These are phyloP conservation scores for Aphanomyces invadans DNA, from an alignment of 352 stramenopile genomes.

Conservation along the genomic window DNA sequence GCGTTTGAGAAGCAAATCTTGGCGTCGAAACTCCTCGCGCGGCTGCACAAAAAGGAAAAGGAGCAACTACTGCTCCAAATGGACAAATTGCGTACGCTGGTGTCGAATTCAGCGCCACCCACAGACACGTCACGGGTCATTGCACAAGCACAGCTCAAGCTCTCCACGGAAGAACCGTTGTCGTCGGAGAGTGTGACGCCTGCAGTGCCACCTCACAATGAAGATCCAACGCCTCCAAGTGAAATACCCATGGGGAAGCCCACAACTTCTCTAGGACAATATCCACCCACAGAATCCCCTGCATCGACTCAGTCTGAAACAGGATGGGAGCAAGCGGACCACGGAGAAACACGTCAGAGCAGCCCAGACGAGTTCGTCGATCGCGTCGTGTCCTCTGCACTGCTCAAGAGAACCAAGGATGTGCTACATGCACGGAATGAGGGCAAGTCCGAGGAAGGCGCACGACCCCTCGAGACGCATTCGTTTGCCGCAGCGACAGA, in stretches of 20 bases:
- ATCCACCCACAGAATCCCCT: too few species aligned
- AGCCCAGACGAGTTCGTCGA: not conserved
- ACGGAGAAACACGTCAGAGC: not conserved
- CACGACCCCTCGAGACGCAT: not conserved
- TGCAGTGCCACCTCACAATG: too few species aligned
- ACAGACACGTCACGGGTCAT: constrained; percentile 14
- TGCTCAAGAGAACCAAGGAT: not conserved
- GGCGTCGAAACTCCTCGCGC: constrained; percentile 53
- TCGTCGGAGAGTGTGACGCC: too few species aligned
- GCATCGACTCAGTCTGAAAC: too few species aligned
- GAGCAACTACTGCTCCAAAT: constrained; percentile 41
- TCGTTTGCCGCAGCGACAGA: not conserved
- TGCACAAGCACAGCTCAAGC: constrained; percentile 1
- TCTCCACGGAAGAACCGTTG: not conserved
- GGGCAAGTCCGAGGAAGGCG: not conserved
- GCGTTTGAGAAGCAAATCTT: constrained; percentile 55
- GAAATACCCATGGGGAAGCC: too few species aligned
- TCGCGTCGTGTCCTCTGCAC: not conserved
- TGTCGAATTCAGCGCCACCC: not conserved
- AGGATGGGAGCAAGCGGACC: not conserved
- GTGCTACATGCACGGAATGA: not conserved
- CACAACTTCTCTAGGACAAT: too few species aligned
- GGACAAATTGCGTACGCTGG: constrained; percentile 30
- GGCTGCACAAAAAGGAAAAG: constrained; percentile 67
- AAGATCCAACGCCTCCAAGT: too few species aligned